Percentiles rank a stretch among this genome's conserved stretches.
Conservation (phyloP, 2,329 filamentous ascomycete genomes). For the Ophiostoma australiae region DNA sequence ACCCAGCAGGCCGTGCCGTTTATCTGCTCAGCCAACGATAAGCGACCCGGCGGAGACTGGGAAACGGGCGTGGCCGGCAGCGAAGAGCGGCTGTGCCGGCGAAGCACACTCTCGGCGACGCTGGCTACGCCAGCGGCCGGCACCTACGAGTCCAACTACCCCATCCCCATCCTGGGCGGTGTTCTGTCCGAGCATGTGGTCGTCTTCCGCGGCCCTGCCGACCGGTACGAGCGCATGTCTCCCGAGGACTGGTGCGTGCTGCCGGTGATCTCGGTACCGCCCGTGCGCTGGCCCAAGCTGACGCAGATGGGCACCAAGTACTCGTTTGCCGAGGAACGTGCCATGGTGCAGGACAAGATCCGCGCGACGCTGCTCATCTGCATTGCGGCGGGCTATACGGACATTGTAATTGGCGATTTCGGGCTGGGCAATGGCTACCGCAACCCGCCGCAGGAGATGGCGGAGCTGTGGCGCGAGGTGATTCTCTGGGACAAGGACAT, state of each 20-base stretch:
- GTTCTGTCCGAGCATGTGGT: slow-evolving; percentile 68
- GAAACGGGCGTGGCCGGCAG: slow-evolving; percentile 58
- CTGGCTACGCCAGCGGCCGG: slow-evolving; percentile 57
- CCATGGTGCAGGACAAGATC: slow-evolving; percentile 69
- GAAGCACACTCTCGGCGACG: slow-evolving; percentile 67
- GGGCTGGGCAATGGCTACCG: slow-evolving; percentile 59
- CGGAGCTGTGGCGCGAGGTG: slow-evolving; percentile 61
- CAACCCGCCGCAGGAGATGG: slow-evolving; percentile 61
- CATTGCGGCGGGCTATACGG: slow-evolving; percentile 52
- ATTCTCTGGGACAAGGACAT: slow-evolving; percentile 60
- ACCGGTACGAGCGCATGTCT: slow-evolving; percentile 55
- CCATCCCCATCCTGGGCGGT: slow-evolving; percentile 64
- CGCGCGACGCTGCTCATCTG: slow-evolving; percentile 66
- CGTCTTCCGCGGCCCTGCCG: slow-evolving; percentile 66
- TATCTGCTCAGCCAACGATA: slow-evolving; percentile 71
- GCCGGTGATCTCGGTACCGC: slow-evolving; percentile 69
- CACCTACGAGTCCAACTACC: slow-evolving; percentile 55
- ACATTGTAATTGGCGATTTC: slow-evolving; percentile 60
- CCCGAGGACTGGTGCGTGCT: slow-evolving; percentile 52
- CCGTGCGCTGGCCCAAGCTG: slow-evolving; percentile 68
- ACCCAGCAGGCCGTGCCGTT: slow-evolving; percentile 52
- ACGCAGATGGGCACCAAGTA: slow-evolving; percentile 63
- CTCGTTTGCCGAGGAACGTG: slow-evolving; percentile 65
- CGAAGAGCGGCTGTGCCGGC: slow-evolving; percentile 68
- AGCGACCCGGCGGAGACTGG: slow-evolving; percentile 74